These are phyloP conservation scores for Sungouiella thailandica DNA, from an alignment of 805 yeast genomes.

Conservation along the genomic window DNA sequence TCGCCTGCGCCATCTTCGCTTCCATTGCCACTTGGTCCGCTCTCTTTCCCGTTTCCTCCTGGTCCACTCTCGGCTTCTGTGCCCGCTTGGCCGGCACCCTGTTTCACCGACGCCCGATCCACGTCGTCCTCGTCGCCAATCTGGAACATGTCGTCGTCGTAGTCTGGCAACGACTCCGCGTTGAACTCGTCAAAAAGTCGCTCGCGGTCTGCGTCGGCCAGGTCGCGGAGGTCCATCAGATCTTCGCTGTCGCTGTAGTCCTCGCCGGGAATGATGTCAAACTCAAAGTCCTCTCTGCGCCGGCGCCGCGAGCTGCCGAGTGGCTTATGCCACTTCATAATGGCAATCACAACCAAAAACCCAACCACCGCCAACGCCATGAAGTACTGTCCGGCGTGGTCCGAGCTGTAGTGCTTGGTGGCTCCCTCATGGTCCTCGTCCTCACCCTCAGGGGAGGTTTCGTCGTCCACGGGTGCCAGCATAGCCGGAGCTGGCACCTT, in stretches of 20 bases:
- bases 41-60: too few relatives aligned
- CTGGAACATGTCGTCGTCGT: conserved; percentile 36
- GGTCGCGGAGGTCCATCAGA: conserved; percentile 25
- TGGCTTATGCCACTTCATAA: conserved; percentile 40
- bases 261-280: conserved; percentile 72
- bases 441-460: conserved; percentile 4
- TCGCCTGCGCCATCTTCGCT: too few relatives aligned
- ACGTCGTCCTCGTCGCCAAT: conserved; percentile 36
- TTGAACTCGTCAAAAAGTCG: conserved; percentile 38
- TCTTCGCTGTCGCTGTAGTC: conserved; percentile 42
- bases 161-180: conserved; percentile 32
- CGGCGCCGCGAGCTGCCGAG: conserved; percentile 40
- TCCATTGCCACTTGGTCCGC: too few relatives aligned
- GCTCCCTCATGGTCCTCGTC: conserved; percentile 34
- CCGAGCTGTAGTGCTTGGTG: conserved; percentile 28
- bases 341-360: conserved; percentile 42
- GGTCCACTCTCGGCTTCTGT: too few relatives aligned
- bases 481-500: not conserved
- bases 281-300: conserved; percentile 68
- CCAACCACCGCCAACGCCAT: conserved; percentile 58
- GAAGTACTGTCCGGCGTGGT: conserved; percentile 58
- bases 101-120: too few relatives aligned
- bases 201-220: conserved; percentile 35
- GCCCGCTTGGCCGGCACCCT: too few relatives aligned
- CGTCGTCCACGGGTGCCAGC: not conserved